phyloP scores from a whole-genome alignment of 163 green algal species.

The Coccomyxa subellipsoidea region DNA sequence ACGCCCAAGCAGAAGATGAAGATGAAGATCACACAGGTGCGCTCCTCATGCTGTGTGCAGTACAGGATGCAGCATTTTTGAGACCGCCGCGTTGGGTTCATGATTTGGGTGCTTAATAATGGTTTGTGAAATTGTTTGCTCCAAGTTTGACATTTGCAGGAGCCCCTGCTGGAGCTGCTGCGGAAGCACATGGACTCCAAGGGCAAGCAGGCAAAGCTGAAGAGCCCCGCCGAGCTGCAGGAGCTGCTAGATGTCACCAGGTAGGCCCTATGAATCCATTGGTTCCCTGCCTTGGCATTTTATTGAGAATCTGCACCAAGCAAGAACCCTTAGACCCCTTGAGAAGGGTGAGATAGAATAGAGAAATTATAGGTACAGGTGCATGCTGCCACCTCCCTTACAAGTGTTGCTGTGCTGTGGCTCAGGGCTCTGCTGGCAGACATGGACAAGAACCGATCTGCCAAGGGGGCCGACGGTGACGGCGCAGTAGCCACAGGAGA shows the following conservation, averaged over 20 bases:
- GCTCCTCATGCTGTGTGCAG: neutral
- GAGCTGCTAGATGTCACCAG: slow-evolving; percentile 90
- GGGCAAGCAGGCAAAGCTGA: slow-evolving; percentile 97
- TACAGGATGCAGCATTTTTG: neutral
- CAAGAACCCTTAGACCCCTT: too few relatives aligned
- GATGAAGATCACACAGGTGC: slow-evolving; percentile 63
- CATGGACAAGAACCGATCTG: neutral
- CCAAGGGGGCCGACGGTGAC: neutral
- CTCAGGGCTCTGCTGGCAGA: slow-evolving; percentile 12
- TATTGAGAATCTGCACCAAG: too few relatives aligned
- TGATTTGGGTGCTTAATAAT: too few relatives aligned
- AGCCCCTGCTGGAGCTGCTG: slow-evolving; percentile 81
- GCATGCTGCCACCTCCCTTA: too few relatives aligned
- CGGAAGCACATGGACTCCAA: slow-evolving; percentile 88
- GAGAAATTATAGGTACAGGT: too few relatives aligned
- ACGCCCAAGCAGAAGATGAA: slow-evolving; percentile 99
- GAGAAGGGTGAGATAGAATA: too few relatives aligned
- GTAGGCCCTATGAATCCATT: too few relatives aligned
- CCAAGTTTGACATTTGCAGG: too few relatives aligned
- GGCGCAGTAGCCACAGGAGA: neutral
- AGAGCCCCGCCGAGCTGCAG: slow-evolving; percentile 65
- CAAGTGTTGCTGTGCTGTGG: slow-evolving; percentile 74
- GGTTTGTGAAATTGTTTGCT: too few relatives aligned
- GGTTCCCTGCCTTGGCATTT: too few relatives aligned
- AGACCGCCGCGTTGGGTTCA: too few relatives aligned